These are phyloP conservation scores for Chrysoporthe puriensis DNA, from an alignment of 2,329 filamentous ascomycete genomes.

Conservation along the genomic window DNA sequence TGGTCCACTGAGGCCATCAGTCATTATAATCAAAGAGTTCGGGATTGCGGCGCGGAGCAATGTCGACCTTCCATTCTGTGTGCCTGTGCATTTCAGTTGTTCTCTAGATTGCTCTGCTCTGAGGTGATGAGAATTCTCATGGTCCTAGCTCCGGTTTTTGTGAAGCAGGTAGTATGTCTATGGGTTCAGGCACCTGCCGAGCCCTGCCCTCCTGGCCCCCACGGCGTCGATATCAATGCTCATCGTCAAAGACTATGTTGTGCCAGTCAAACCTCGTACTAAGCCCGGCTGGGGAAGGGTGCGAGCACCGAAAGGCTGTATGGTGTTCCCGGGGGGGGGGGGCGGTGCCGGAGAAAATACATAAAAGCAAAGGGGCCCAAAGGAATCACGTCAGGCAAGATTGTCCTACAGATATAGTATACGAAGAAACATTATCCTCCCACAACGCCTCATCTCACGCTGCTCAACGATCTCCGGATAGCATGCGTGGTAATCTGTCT, in stretches of 20 bases:
- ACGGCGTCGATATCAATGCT: too few species aligned
- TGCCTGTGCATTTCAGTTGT: not conserved
- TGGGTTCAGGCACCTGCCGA: not conserved
- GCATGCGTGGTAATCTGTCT: too few species aligned
- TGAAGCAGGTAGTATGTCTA: not conserved
- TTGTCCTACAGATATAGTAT: not conserved
- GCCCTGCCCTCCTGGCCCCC: not conserved
- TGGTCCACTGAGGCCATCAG: not conserved
- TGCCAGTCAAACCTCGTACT: not conserved
- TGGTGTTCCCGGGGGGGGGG: too few species aligned
- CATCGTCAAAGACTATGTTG: not conserved
- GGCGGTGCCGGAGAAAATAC: too few species aligned
- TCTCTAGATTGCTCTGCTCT: not conserved
- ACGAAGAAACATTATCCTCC: too few species aligned
- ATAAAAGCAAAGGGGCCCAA: too few species aligned
- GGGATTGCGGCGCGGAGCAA: not conserved
- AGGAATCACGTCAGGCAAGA: too few species aligned
- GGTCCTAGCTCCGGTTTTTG: not conserved
- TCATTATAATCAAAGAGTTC: not conserved
- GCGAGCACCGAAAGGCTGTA: too few species aligned
- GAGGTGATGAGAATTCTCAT: not conserved
- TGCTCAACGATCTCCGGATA: too few species aligned
- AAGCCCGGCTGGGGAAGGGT: too few species aligned
- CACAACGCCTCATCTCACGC: too few species aligned
- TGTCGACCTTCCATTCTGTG: not conserved